Base-by-base conservation (phyloP, 352 stramenopile genomes). In the Phytophthora ramorum region DNA sequence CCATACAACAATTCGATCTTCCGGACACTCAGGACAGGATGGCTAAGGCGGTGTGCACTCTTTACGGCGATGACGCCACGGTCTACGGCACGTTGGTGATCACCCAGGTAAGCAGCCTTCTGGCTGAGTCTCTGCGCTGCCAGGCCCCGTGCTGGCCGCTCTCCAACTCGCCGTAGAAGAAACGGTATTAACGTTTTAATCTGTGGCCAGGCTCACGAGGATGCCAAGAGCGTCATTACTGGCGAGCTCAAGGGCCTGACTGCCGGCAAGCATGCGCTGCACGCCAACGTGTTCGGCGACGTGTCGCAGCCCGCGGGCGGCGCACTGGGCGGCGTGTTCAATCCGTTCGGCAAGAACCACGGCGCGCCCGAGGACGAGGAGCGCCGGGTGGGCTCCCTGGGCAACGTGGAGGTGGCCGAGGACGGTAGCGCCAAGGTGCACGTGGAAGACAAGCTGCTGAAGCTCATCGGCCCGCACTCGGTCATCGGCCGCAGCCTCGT, bases 261-360 rank as follows among this genome's bases (percentile, higher is more conserved):
- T 38, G 61, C 82, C 17, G 96, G 96, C 58, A 98, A 98, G 78
- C 97, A 99, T 79, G 97, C 95, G 30, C 75, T 99, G 60, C 91
- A 98, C 66, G 85, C 99, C 48, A 97, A 98, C 78, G 87, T 97
- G 30, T 99, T 98, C 71, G 96, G 96, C 34, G 96, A 99, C 67
- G 85, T 99, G 46, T 96, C 89, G 40, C 85, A 98, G 71, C 69
- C 81, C 0, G 77, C 79, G 6, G 84, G 83, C 57, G 79, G 69
- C 26, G 78, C 83, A 13, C 85, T 92, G 53, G 96, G 96, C 52
- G 89, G 92, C 51, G 97, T 98, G 48, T 99, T 99, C 85, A 99
- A 99, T 82, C 97, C 96, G 49, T 99, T 99, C 78, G 96, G 96
- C 84, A 98, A 98, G 82, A 98, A 97, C 79, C 97, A 99, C 79